A percentile compares a stretch with the other conserved stretches of the same genome.
These are phyloP conservation scores for Alternaria sp. DNA, from an alignment of 2,329 filamentous ascomycete species.

Conservation along the genomic window DNA sequence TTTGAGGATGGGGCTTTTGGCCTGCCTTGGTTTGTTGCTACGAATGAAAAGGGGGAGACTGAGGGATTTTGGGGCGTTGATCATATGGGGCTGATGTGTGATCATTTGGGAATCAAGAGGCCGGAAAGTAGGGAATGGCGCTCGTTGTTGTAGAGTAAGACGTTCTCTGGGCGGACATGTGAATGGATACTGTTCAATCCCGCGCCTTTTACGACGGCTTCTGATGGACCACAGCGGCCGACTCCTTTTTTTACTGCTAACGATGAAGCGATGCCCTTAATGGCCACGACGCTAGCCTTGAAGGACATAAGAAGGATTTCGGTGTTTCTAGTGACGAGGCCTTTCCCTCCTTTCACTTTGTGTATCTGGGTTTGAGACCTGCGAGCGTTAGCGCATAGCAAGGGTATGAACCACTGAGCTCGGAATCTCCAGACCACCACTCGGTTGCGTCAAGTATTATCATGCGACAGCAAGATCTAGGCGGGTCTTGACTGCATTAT, in stretches of 20 bases:
- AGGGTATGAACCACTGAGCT: background rate
- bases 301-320: background rate
- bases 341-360: background rate
- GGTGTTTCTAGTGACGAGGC: background rate
- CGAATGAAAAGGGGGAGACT: slow-evolving; percentile 61
- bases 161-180: background rate
- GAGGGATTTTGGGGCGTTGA: slow-evolving; percentile 69
- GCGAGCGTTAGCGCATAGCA: background rate
- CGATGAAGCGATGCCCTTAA: background rate
- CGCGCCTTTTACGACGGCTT: background rate
- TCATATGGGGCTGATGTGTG: slow-evolving; percentile 64
- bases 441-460: background rate
- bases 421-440: background rate
- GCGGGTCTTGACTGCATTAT: background rate
- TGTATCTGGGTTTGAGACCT: background rate
- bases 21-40: slow-evolving; percentile 67
- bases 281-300: background rate
- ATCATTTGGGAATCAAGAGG: slow-evolving; percentile 62
- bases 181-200: background rate
- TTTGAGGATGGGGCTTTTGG: slow-evolving; percentile 66
- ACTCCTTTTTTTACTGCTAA: background rate
- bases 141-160: slow-evolving; percentile 47
- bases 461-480: background rate
- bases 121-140: slow-evolving; percentile 47
- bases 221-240: background rate